Percentiles rank a stretch among this genome's conserved stretches.
These are phyloP conservation scores for Acrodontium crateriforme DNA, from an alignment of 2,329 filamentous ascomycete species.

Conservation along the genomic window DNA sequence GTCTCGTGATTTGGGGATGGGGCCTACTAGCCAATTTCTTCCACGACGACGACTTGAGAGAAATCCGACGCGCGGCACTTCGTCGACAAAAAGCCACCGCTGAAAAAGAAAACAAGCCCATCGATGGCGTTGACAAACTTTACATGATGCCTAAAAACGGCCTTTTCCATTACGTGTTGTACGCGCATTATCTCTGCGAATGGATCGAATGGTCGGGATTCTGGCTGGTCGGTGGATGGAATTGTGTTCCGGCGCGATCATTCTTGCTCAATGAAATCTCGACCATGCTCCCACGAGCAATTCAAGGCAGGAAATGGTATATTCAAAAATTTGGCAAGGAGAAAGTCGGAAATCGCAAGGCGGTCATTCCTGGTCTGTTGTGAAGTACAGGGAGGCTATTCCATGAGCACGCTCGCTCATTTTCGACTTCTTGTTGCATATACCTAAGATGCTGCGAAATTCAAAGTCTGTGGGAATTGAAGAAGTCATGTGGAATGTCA, in stretches of 20 bases:
- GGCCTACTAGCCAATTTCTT: slow-evolving; percentile 71
- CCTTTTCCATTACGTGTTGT: slow-evolving; percentile 69
- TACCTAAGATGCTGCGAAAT: too few species aligned
- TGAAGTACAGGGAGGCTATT: too few species aligned
- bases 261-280: slow-evolving; percentile 78
- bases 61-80: slow-evolving; percentile 62
- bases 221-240: slow-evolving; percentile 55
- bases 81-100: slow-evolving; percentile 39
- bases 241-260: slow-evolving; percentile 58
- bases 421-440: too few species aligned
- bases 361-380: slow-evolving; percentile 50
- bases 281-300: slow-evolving; percentile 80
- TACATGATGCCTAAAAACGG: slow-evolving; percentile 79
- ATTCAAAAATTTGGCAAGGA: slow-evolving; percentile 74
- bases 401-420: too few species aligned
- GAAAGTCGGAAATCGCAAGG: slow-evolving; percentile 60
- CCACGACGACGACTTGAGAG: slow-evolving; percentile 79
- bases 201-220: slow-evolving; percentile 95
- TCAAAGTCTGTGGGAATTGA: too few species aligned
- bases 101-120: slow-evolving; percentile 30
- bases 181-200: slow-evolving; percentile 89
- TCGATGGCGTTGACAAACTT: slow-evolving; percentile 55
- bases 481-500: too few species aligned
- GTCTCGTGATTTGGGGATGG: slow-evolving; percentile 60
- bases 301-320: slow-evolving; percentile 78